phyloP scores from a whole-genome alignment of 768 basidiomycete genomes.

The Auriscalpium vulgare region DNA sequence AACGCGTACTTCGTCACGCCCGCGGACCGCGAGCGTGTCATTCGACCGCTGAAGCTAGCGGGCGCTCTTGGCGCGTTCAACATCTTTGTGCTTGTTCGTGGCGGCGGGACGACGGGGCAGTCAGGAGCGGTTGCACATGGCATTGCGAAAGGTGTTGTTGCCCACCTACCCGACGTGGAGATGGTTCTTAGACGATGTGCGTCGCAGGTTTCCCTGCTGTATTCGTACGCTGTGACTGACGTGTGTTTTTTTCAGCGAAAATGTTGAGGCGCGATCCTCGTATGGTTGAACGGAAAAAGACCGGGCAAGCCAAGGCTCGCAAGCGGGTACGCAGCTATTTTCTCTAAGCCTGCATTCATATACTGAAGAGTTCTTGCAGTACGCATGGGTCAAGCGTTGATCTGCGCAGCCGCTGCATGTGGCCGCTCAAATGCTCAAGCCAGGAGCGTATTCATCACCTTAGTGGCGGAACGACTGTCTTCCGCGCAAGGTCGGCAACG shows the following conservation, averaged over 20 bases:
- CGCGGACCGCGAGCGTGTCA: constrained; percentile 71
- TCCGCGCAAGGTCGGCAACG: too few species aligned
- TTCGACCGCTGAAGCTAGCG: constrained; percentile 78
- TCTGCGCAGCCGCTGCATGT: not conserved
- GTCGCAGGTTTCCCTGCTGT: constrained; percentile 14
- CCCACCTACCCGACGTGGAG: constrained; percentile 60
- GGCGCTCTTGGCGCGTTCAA: constrained; percentile 83
- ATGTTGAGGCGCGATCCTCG: constrained; percentile 86
- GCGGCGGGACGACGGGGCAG: constrained; percentile 89
- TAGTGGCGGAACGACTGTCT: too few species aligned
- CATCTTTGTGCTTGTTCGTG: constrained; percentile 50
- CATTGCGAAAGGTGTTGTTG: constrained; percentile 65
- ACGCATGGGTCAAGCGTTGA: constrained; percentile 95
- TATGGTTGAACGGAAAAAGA: constrained; percentile 98
- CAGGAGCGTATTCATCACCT: not conserved
- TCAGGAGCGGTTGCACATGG: constrained; percentile 80
- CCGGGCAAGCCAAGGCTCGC: constrained; percentile 85
- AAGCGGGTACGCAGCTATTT: constrained; percentile 58
- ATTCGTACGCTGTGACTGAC: constrained; percentile 3
- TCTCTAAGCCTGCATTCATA: constrained; percentile 2
- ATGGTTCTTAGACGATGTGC: constrained; percentile 66
- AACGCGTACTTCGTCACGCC: constrained; percentile 69
- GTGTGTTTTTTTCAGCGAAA: constrained; percentile 48
- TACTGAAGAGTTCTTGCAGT: constrained; percentile 35
- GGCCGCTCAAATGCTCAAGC: not conserved